Conservation (phyloP, 306 rosid genomes). For the Dryas alaskensis region DNA sequence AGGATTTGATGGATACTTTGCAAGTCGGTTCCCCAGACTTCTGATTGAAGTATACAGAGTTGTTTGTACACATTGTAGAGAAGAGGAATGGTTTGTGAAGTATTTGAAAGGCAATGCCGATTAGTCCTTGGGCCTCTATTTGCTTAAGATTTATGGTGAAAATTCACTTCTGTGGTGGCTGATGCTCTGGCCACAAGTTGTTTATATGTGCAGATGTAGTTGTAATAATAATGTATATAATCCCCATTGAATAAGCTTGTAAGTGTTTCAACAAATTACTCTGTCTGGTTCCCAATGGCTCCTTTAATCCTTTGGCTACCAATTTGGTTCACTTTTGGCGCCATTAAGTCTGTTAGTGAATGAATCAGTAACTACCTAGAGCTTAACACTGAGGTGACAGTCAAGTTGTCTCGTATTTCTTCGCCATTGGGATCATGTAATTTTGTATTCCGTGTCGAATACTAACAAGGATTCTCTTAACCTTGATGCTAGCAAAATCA, state of each 20-base stretch:
- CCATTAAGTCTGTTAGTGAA: too few relatives aligned
- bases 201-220: constrained; percentile 8
- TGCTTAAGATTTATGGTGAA: not conserved
- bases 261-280: not conserved
- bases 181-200: not conserved
- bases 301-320: not conserved
- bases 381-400: too few relatives aligned
- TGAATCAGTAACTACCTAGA: too few relatives aligned
- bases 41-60: constrained; percentile 46
- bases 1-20: constrained; percentile 47
- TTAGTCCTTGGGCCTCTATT: constrained; percentile 2
- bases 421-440: too few relatives aligned
- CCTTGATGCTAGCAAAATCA: too few relatives aligned
- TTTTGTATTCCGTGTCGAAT: too few relatives aligned
- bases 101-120: constrained; percentile 30
- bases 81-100: constrained; percentile 39
- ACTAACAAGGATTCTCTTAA: too few relatives aligned
- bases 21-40: constrained; percentile 45
- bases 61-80: constrained; percentile 25
- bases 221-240: not conserved
- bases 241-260: not conserved
- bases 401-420: too few relatives aligned
- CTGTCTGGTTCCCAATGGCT: not conserved
- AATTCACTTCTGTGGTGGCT: not conserved
- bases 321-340: too few relatives aligned